These are phyloP conservation scores for Ceratocystis colombiana DNA, from an alignment of 2,329 filamentous ascomycete species.

Conservation along the genomic window DNA sequence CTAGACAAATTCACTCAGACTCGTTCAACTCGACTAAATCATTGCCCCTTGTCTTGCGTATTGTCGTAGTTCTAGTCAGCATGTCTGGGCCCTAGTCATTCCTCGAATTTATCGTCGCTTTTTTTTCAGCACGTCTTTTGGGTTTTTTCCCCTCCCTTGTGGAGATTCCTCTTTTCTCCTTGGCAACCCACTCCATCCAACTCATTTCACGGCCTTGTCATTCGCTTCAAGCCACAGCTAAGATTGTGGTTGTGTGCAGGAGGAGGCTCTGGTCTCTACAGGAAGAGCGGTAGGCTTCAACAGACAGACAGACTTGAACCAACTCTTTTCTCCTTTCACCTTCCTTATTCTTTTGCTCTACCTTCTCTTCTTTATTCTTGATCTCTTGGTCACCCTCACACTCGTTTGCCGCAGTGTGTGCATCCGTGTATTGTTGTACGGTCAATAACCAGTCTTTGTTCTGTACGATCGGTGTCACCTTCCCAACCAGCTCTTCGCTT, in stretches of 20 bases:
- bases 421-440: slow-evolving; percentile 9
- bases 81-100: not conserved
- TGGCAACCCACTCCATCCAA: not conserved
- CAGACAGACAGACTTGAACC: not conserved
- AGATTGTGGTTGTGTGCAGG: slow-evolving; percentile 10
- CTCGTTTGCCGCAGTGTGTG: not conserved
- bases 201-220: slow-evolving; percentile 14
- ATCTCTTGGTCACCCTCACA: not conserved
- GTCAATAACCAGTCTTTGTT: not conserved
- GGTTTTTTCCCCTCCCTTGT: slow-evolving; percentile 4
- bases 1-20: too few species aligned
- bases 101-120: not conserved
- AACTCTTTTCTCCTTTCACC: slow-evolving; percentile 5
- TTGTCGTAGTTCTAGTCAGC: not conserved
- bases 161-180: slow-evolving; percentile 15
- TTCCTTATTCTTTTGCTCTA: not conserved
- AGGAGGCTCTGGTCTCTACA: not conserved
- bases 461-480: not conserved
- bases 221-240: slow-evolving; percentile 16
- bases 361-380: slow-evolving; percentile 3
- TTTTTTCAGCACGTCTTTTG: slow-evolving; percentile 15
- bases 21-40: too few species aligned
- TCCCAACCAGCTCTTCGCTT: not conserved
- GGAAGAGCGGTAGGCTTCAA: slow-evolving; percentile 5
- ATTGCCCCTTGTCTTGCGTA: too few species aligned